These are phyloP conservation scores for Biscogniauxia sp. DNA, from an alignment of 2,329 filamentous ascomycete species.

Conservation along the genomic window DNA sequence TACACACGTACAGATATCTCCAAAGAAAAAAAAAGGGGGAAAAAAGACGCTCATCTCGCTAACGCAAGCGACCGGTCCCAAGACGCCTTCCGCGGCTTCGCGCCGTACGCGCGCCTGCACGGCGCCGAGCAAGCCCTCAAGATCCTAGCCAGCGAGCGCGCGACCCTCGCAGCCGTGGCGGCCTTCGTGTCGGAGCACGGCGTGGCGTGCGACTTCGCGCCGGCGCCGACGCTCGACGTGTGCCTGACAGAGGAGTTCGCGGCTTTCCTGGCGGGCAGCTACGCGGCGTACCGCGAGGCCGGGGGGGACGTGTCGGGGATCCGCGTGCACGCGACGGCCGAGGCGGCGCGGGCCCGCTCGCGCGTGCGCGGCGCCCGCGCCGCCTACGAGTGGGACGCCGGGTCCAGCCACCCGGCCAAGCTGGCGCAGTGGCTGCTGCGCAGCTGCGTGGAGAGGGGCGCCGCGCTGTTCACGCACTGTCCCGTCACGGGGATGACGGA, in stretches of 20 bases:
- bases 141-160: conserved; percentile 43
- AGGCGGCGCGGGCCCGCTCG: conserved; percentile 38
- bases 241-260: conserved; percentile 47
- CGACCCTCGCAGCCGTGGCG: conserved; percentile 38
- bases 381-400: conserved; percentile 52
- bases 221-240: conserved; percentile 46
- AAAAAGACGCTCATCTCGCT: background rate
- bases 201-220: conserved; percentile 45
- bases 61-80: background rate
- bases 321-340: conserved; percentile 34
- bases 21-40: background rate
- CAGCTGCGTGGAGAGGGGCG: conserved; percentile 37
- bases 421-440: conserved; percentile 46
- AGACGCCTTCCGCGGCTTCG: conserved; percentile 48
- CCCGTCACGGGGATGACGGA: conserved; percentile 33
- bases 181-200: conserved; percentile 40
- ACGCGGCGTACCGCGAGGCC: conserved; percentile 38
- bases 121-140: conserved; percentile 43
- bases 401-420: conserved; percentile 48
- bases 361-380: conserved; percentile 37
- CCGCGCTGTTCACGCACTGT: conserved; percentile 42
- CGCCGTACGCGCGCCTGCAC: conserved; percentile 40
- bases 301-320: conserved; percentile 44
- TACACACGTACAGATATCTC: background rate
- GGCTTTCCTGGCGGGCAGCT: conserved; percentile 39